Evolutionary conservation across 345 rosid genomes (phyloP).

Genomic region (Moringa oleifera): DNA sequence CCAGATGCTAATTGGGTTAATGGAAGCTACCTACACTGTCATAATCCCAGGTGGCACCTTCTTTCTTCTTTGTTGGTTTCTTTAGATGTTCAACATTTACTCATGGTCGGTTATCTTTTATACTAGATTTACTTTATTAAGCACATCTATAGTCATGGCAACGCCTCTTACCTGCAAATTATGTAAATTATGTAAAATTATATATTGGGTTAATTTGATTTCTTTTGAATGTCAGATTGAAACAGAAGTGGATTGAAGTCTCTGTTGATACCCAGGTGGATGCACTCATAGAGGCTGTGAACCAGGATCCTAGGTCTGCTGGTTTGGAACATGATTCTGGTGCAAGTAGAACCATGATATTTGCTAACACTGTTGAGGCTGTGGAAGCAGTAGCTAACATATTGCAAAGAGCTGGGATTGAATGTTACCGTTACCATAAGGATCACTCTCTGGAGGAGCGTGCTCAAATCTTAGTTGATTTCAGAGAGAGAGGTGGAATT

Average conservation of each 20-base stretch:
- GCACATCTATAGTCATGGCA: background rate
- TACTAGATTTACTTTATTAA: background rate
- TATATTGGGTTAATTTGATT: background rate
- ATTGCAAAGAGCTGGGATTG: slow-evolving; percentile 68
- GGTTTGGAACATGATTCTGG: slow-evolving; percentile 20
- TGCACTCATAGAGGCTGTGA: slow-evolving; percentile 76
- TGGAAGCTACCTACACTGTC: slow-evolving; percentile 88
- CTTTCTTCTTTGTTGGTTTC: slow-evolving; percentile 13
- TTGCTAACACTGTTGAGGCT: slow-evolving; percentile 89
- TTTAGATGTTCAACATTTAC: slow-evolving; percentile 1
- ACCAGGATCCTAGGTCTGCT: slow-evolving; percentile 27
- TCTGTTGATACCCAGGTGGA: slow-evolving; percentile 78
- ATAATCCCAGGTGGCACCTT: slow-evolving; percentile 75
- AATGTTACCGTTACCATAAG: slow-evolving; percentile 79
- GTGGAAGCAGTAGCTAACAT: slow-evolving; percentile 81
- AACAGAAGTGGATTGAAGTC: slow-evolving; percentile 85
- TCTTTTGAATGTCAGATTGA: slow-evolving; percentile 48
- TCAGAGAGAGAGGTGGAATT: slow-evolving; percentile 76
- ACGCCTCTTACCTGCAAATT: background rate
- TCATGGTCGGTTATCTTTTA: background rate
- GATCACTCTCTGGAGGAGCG: slow-evolving; percentile 76
- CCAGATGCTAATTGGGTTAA: slow-evolving; percentile 85
- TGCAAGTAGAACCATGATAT: slow-evolving; percentile 76
- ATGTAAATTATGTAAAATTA: background rate
- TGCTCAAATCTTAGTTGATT: slow-evolving; percentile 51